Base-by-base conservation (phyloP, 164 flowering plant species). In the Piper longum region DNA sequence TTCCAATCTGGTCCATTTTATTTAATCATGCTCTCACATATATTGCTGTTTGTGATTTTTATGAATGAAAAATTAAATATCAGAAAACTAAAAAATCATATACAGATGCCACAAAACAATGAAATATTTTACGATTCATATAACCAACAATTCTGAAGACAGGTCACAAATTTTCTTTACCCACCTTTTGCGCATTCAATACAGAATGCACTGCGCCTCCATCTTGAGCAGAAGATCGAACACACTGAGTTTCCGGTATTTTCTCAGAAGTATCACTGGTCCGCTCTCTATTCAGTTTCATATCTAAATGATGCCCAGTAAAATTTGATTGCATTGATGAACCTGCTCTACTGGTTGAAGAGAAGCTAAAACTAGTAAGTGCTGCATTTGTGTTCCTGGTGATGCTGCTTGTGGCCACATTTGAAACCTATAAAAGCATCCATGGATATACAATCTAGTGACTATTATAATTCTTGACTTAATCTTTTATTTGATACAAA, bases 311-410 rank as follows among this genome's bases (percentile, higher is more conserved):
- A 67, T 67, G 81, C 65, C 64, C 71, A 59, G 59, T 65, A 40
- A 71, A 81, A 64, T 63, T 63, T 63, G 73, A 48, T 64, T 60
- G 67, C 64, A 48, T 84, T 68, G 56, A 76, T 48, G 52, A 76
- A 56, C 81, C 82, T 42, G 77, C 59, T 36, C 80, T 85, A 64
- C 57, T 65, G 4, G 71, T 60, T 16, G 79, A 73, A 72, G 64
- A 83, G 52, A 83, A 66, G 70, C 69, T 66, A 64, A 82, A 69
- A 62, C 72, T 67, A 66, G 75, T 72, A 58, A 82, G 66, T 45
- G 75, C 56, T 26, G 77, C 84, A 69, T 75, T 85, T 60, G 64
- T 67, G 70, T 77, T 80, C 40, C 73, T 74, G 76, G 69, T 82
- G 72, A 74, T 66, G 64, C 54, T 62, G 61, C 57, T 66, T 68